Percentiles rank a stretch among this genome's conserved stretches.
phyloP scores from a whole-genome alignment of 73 alveolate genomes.

The Paramecium sexaurelia region DNA sequence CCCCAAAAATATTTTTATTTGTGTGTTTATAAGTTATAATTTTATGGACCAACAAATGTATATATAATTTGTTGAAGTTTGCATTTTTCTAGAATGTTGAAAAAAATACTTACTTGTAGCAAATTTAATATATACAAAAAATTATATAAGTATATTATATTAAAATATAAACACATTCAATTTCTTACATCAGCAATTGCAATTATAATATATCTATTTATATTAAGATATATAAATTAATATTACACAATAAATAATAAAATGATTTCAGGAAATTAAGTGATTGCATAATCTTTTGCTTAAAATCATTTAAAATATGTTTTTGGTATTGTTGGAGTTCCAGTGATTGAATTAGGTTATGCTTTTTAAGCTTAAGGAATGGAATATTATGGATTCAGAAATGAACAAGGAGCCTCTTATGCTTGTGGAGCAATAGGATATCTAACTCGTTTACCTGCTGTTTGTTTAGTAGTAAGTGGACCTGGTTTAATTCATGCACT shows the following conservation, averaged over 20 bases:
- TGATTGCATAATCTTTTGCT: conserved; percentile 56
- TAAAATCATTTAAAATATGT: conserved; percentile 25
- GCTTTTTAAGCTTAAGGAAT: conserved; percentile 76
- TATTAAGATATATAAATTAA: neutral
- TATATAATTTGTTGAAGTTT: neutral
- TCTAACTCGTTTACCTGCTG: conserved; percentile 85
- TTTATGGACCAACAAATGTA: neutral
- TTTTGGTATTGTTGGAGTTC: conserved; percentile 90
- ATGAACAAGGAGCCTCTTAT: conserved; percentile 90
- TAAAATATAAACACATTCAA: no score
- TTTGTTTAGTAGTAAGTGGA: conserved; percentile 87
- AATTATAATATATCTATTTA: neutral
- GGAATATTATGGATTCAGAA: conserved; percentile 83
- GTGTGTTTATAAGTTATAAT: no score
- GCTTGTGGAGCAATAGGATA: conserved; percentile 89
- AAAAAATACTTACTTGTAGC: no score
- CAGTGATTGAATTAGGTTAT: conserved; percentile 84
- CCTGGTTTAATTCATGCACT: conserved; percentile 93
- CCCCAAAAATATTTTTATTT: neutral
- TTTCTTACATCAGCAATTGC: neutral
- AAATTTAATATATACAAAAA: no score
- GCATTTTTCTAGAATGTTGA: neutral
- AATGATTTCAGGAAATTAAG: conserved; percentile 53
- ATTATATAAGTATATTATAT: neutral
- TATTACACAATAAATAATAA: neutral